These are phyloP conservation scores for Trichomonascaceae sp. DNA, from an alignment of 1,139 yeast genomes.

Conservation along the genomic window DNA sequence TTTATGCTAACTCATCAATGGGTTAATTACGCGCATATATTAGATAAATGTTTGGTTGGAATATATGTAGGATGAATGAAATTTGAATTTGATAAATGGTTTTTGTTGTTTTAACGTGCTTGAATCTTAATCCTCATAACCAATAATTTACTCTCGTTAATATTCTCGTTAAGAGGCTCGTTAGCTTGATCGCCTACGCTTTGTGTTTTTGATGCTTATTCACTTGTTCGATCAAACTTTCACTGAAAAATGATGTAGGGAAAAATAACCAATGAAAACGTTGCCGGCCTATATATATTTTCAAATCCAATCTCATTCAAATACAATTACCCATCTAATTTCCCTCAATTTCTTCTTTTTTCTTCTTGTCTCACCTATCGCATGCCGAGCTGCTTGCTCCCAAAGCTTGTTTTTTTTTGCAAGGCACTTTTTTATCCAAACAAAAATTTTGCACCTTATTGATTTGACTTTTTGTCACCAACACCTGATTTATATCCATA, in stretches of 20 bases:
- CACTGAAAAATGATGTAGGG: no score
- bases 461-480: neutral
- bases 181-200: neutral
- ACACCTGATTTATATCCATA: neutral
- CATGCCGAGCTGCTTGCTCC: neutral
- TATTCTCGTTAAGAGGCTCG: neutral
- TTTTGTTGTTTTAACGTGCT: no score
- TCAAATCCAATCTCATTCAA: neutral
- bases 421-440: neutral
- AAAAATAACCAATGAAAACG: neutral
- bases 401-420: neutral
- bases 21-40: conserved; percentile 79
- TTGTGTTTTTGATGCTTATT: neutral
- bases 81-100: neutral
- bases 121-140: no score
- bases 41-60: conserved; percentile 76
- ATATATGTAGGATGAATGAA: conserved; percentile 28
- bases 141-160: no score
- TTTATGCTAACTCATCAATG: conserved; percentile 81
- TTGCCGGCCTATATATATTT: no score
- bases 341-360: neutral
- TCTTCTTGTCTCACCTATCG: neutral
- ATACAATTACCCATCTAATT: neutral
- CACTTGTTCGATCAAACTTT: neutral
- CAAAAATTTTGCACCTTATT: neutral